These are phyloP conservation scores for Lagenidium giganteum DNA, from an alignment of 352 stramenopile genomes.

Conservation along the genomic window DNA sequence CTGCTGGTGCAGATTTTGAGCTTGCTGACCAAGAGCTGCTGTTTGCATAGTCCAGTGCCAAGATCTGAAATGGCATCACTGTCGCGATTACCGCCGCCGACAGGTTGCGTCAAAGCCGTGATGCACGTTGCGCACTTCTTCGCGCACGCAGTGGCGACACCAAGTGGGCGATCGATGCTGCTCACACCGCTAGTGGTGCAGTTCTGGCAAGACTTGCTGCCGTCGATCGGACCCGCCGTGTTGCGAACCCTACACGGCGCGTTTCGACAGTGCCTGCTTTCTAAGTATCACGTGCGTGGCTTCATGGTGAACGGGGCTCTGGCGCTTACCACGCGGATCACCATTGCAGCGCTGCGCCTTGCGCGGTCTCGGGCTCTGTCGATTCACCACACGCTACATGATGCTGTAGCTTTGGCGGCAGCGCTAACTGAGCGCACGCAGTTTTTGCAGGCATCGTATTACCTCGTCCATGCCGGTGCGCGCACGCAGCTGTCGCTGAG, in stretches of 20 bases:
- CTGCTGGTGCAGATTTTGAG: constrained; percentile 10
- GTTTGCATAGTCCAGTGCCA: not conserved
- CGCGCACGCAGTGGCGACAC: constrained; percentile 5
- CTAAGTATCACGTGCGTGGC: constrained; percentile 1
- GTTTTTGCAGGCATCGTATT: constrained; percentile 18
- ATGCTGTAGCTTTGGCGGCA: not conserved
- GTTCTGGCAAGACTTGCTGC: constrained; percentile 9
- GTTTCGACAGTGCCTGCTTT: constrained; percentile 1
- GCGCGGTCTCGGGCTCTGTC: not conserved
- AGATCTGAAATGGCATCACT: not conserved
- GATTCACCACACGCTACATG: not conserved
- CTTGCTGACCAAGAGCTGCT: constrained; percentile 8
- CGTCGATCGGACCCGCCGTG: constrained; percentile 6
- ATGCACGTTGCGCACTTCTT: constrained; percentile 14
- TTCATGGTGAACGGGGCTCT: constrained; percentile 6
- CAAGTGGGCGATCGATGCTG: constrained; percentile 12
- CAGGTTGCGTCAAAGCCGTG: constrained; percentile 2
- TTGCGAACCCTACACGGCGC: constrained; percentile 3
- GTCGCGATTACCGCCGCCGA: too few species aligned
- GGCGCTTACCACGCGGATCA: too few species aligned
- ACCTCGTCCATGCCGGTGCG: constrained; percentile 12
- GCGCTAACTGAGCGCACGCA: constrained; percentile 10
- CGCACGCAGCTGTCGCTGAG: constrained; percentile 8
- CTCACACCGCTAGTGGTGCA: constrained; percentile 11
- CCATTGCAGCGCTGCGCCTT: too few species aligned